Percentiles rank a stretch among this genome's conserved stretches.
Evolutionary conservation across 2,329 filamentous ascomycete genomes (phyloP).

Genomic region (Epichloe uncinata): DNA sequence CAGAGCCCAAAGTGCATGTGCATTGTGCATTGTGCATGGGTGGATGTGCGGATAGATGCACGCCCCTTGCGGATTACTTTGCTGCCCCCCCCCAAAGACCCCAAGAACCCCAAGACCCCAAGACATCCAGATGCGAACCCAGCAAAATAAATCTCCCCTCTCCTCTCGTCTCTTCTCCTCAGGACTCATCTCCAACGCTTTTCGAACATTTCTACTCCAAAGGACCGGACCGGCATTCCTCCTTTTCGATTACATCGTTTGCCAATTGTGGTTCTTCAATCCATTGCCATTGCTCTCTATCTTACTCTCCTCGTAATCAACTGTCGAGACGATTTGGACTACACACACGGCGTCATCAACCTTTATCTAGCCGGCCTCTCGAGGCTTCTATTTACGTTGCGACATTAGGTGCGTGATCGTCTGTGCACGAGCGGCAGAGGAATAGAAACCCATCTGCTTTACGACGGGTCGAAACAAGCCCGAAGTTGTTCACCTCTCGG

Average conservation of each 20-base stretch:
- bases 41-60: not conserved
- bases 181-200: not conserved
- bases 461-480: too few relatives aligned
- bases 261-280: not conserved
- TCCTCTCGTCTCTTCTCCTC: not conserved
- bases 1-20: not conserved
- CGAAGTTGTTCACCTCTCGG: too few relatives aligned
- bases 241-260: not conserved
- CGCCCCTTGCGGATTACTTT: not conserved
- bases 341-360: not conserved
- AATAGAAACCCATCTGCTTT: not conserved
- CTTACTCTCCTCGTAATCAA: not conserved
- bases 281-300: not conserved
- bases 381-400: too few relatives aligned
- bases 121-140: not conserved
- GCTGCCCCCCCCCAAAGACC: not conserved
- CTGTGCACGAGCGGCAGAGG: not conserved
- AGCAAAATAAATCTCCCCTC: constrained; percentile 3
- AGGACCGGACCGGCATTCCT: not conserved
- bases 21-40: not conserved
- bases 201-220: not conserved
- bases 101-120: not conserved
- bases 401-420: too few relatives aligned
- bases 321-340: not conserved
- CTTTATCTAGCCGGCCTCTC: too few relatives aligned